Base-by-base conservation (phyloP, 129 eudicot species). In the Lactuca sativa region DNA sequence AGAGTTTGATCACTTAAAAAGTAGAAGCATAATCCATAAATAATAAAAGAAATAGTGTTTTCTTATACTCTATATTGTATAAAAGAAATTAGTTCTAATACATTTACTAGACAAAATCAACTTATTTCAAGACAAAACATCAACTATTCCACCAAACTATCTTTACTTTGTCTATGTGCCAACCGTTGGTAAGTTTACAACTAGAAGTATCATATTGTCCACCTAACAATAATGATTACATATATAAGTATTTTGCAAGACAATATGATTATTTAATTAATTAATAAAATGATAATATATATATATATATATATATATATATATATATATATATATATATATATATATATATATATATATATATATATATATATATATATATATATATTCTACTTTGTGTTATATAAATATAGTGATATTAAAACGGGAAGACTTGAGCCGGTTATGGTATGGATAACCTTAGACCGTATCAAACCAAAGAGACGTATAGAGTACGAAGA, bases 71-170 rank as follows among this genome's bases (percentile, higher is more conserved):
- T 11, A 44, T 11, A 3, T 47, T 10, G 15, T 47, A 47, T 10
- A 47, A 47, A 43, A 36, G 12, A 47, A 47, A 47, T 4, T 12
- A 47, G 0, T 11, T 47, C 3, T 10, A 2, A 40, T 47, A 3
- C 15, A 11, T 47, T 47, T 47, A 47, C 12, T 9, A 47, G 5
- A 3, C 12, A 47, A 10, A 47, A 47, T 47, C 52, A 12, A 47
- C 52, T 12, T 47, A 47, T 8, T 47, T 47, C 12, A 47, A n/a
- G 52, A 47, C 3, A 47, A 62, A 62, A 16, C 51, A 37, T 62
- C 32, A 37, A 61, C 33, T 38, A 38, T 62, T 17, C 67, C 44
- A 62, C 67, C 67, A 7, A 62, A 15, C 67, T 54, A 7, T 62
- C 49, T 62, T 14, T 36, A 36, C 13, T 59, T 13, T 59, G 25